A percentile compares a stretch with the other conserved stretches of the same genome.
Conservation (phyloP, 306 rosid genomes). For the Fragaria iinumae region DNA sequence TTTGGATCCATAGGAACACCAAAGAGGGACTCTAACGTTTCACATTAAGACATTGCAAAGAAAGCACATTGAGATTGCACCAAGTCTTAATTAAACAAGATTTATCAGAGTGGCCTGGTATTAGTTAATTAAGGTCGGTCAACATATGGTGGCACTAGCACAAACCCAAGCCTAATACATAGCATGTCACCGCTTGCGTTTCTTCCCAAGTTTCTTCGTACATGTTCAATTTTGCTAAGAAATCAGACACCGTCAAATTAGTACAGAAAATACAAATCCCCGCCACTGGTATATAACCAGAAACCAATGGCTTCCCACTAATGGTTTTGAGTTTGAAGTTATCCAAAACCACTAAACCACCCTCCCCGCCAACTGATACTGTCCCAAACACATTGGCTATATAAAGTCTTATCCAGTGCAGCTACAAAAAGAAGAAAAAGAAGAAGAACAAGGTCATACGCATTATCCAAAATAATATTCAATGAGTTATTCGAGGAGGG, state of each 20-base stretch:
- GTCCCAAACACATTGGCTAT: neutral
- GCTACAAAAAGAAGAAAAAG: neutral
- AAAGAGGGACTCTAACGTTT: neutral
- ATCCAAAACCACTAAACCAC: slow-evolving; percentile 4
- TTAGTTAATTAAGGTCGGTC: neutral
- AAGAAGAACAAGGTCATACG: neutral
- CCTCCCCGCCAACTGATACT: slow-evolving; percentile 10
- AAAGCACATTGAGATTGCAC: neutral
- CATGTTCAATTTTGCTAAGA: neutral
- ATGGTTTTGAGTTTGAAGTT: slow-evolving; percentile 10
- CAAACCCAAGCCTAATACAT: neutral
- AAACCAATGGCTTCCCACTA: slow-evolving; percentile 16
- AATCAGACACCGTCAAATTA: neutral
- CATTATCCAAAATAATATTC: neutral
- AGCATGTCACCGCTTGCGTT: neutral
- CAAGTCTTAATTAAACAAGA: neutral
- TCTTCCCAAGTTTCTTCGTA: neutral
- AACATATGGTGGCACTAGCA: neutral
- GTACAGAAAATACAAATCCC: neutral
- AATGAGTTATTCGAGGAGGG: slow-evolving; percentile 11
- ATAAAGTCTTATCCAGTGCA: neutral
- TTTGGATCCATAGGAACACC: neutral
- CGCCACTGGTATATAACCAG: slow-evolving; percentile 24
- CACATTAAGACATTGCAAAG: neutral
- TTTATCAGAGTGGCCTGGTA: neutral